phyloP scores from a whole-genome alignment of 1,139 yeast species.

The Nakaseomyces delphensis region DNA sequence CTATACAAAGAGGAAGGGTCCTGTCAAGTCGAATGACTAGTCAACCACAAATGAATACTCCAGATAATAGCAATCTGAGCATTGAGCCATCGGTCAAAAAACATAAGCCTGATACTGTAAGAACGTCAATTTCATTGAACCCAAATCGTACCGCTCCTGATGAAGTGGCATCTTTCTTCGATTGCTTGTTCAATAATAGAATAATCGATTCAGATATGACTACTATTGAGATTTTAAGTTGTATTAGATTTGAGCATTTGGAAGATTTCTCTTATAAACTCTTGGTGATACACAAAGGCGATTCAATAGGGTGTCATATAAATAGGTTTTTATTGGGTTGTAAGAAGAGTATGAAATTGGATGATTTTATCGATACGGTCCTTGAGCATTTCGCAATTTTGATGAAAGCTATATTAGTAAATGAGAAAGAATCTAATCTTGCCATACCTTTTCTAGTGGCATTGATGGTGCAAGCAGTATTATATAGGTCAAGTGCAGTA shows the following conservation, averaged over 20 bases:
- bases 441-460: slow-evolving; percentile 48
- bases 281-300: slow-evolving; percentile 30
- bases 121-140: slow-evolving; percentile 20
- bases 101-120: slow-evolving; percentile 10
- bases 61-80: slow-evolving; percentile 10
- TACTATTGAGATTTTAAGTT: slow-evolving; percentile 43
- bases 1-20: slow-evolving; percentile 2
- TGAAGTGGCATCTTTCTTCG: slow-evolving; percentile 37
- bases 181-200: slow-evolving; percentile 32
- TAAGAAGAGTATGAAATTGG: slow-evolving; percentile 19
- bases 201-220: slow-evolving; percentile 45
- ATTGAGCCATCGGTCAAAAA: slow-evolving; percentile 8
- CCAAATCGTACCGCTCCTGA: slow-evolving; percentile 24
- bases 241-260: slow-evolving; percentile 36
- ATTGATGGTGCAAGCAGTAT: slow-evolving; percentile 44
- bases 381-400: slow-evolving; percentile 35
- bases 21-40: neutral
- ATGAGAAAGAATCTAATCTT: slow-evolving; percentile 24
- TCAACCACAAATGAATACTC: slow-evolving; percentile 5
- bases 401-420: slow-evolving; percentile 23
- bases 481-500: slow-evolving; percentile 52
- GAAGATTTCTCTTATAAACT: slow-evolving; percentile 31
- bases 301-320: slow-evolving; percentile 28
- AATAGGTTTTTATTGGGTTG: slow-evolving; percentile 14
- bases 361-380: slow-evolving; percentile 28